phyloP scores from a whole-genome alignment of 2,329 filamentous ascomycete species.

The Calonectria hawksworthii region DNA sequence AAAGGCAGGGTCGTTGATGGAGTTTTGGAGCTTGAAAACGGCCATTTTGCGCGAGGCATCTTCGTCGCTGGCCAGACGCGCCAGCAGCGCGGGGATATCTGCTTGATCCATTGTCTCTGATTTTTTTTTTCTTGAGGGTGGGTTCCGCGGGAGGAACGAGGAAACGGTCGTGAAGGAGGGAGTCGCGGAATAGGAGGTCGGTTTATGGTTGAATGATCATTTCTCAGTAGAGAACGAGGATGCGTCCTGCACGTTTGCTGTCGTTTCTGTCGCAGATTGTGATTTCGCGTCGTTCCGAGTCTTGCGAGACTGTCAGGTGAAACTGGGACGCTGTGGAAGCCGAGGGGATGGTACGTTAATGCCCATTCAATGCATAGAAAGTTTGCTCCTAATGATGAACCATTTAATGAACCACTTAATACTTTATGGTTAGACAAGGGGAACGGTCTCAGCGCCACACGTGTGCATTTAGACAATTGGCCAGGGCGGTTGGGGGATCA shows the following conservation, averaged over 20 bases:
- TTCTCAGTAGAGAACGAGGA: background rate
- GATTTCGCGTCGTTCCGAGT: background rate
- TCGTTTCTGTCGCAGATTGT: background rate
- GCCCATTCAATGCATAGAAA: background rate
- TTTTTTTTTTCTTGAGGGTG: slow-evolving; percentile 16
- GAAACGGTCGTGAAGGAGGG: background rate
- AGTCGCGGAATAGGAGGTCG: background rate
- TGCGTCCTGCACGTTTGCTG: background rate
- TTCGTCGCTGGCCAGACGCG: slow-evolving; percentile 77
- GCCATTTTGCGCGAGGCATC: slow-evolving; percentile 98
- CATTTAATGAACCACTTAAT: slow-evolving; percentile 25
- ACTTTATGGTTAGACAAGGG: slow-evolving; percentile 6
- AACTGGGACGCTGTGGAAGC: slow-evolving; percentile 7
- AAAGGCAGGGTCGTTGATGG: slow-evolving; percentile 96
- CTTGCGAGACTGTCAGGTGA: slow-evolving; percentile 2
- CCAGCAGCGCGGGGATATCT: slow-evolving; percentile 75
- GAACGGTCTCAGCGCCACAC: slow-evolving; percentile 13
- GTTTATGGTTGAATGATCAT: slow-evolving; percentile 12
- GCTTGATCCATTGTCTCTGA: slow-evolving; percentile 70
- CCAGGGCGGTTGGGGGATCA: background rate
- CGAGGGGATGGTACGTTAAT: slow-evolving; percentile 4
- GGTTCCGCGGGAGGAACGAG: background rate
- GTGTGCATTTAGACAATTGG: background rate
- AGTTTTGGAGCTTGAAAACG: slow-evolving; percentile 96
- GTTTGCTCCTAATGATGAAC: slow-evolving; percentile 16